Base-by-base conservation (phyloP, 495 filamentous ascomycete genomes). In the Lineolata rhizophorae region DNA sequence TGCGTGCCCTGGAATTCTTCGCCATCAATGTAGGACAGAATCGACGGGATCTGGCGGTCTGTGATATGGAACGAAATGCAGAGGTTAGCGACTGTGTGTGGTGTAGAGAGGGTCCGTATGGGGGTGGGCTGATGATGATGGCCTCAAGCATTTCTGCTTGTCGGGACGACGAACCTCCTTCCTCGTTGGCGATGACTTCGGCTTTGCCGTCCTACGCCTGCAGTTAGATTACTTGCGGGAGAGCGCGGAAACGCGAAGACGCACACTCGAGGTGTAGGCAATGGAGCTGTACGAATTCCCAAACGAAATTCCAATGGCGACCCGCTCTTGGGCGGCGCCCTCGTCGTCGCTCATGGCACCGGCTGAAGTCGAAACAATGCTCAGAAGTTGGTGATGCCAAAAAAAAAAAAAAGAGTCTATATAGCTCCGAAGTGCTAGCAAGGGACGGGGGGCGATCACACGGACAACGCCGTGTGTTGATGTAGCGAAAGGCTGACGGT, bases 231-330 rank as follows among this genome's bases (percentile, higher is more conserved):
- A 6, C 9, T 9, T 30, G n/a, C 28, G 14, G 5, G 15, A 6
- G n/a, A 9, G 6, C 6, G 11, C 10, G 19, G 30, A 10, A 9
- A 32, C 5, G 22, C 14, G 14, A 20, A 8, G 8, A 53, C 70
- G 35, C 61, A 73, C 68, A 39, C 52, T 52, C 27, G 72, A 66
- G 20, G 83, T 81, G 47, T 70, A 76, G 41, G 84, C 87, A 57
- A 97, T 95, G 32, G 82, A 92, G 58, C 85, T 93, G 65, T 82
- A 87, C 30, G 79, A 80, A 57, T 97, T 97, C 53, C 87, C 90
- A 62, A 95, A 95, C 31, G 83, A 78, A 52, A 97, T 81, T 54
- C 87, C 87, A 56, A 97, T 97, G 44, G 76, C 76, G 39, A 71
- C 60, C 18, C 70, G 65, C 55, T 56, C 42, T n/a, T n/a, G n/a